Conservation (phyloP, 352 stramenopile species). For the Pythium volutum region DNA sequence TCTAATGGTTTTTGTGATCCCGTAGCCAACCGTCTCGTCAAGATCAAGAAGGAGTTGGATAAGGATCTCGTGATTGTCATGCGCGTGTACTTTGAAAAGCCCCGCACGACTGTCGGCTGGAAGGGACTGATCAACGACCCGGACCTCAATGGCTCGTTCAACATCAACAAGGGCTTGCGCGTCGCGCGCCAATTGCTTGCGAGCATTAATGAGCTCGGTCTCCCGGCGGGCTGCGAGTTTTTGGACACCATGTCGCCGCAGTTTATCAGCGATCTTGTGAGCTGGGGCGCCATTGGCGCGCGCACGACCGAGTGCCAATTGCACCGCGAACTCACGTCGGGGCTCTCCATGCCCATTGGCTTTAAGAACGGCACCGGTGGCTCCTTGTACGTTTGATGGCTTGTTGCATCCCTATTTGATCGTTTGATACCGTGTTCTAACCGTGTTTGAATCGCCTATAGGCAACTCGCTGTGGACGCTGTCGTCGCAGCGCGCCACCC, state of each 20-base stretch:
- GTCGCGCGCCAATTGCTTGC: constrained; percentile 80
- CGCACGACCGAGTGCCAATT: constrained; percentile 89
- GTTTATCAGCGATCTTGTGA: constrained; percentile 88
- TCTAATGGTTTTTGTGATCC: not conserved
- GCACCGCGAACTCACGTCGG: constrained; percentile 87
- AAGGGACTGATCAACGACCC: constrained; percentile 91
- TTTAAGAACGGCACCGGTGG: constrained; percentile 91
- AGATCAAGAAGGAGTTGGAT: constrained; percentile 66
- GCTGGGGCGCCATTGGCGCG: constrained; percentile 89
- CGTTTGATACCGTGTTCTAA: not conserved
- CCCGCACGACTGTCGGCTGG: constrained; percentile 87
- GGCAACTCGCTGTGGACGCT: constrained; percentile 81
- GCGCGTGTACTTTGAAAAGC: constrained; percentile 92
- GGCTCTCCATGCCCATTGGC: constrained; percentile 88
- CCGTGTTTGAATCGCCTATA: constrained; percentile 14
- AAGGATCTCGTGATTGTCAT: constrained; percentile 89
- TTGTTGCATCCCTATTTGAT: not conserved
- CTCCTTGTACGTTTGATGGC: constrained; percentile 49
- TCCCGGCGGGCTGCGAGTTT: constrained; percentile 86
- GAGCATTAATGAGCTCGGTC: constrained; percentile 83
- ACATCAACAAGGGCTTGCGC: constrained; percentile 90
- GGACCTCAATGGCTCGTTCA: constrained; percentile 87
- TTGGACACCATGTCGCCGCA: constrained; percentile 90
- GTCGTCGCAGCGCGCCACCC: constrained; percentile 78
- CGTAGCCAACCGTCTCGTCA: constrained; percentile 58